Evolutionary conservation across 306 rosid genomes (phyloP).

Genomic region (Corylus heterophylla): DNA sequence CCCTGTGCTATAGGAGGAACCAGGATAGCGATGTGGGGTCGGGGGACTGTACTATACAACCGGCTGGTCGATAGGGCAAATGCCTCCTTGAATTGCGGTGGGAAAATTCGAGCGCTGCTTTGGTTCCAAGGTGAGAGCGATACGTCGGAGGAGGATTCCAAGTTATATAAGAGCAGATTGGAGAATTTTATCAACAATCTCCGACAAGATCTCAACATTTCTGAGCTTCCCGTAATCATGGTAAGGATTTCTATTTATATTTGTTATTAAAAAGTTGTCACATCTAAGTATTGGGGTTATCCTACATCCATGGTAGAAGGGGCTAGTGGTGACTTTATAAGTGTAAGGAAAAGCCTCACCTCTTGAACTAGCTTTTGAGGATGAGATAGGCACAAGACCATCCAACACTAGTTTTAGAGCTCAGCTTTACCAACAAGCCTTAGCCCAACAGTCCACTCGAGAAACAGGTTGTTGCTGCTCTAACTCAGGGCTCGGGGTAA

Average conservation of each 20-base stretch:
- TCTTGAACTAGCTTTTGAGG: too few relatives aligned
- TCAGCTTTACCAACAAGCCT: too few relatives aligned
- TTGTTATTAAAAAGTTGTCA: too few relatives aligned
- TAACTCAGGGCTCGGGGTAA: too few relatives aligned
- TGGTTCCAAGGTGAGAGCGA: slow-evolving; percentile 2
- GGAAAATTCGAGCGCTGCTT: not conserved
- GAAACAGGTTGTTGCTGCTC: too few relatives aligned
- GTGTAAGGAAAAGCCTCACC: too few relatives aligned
- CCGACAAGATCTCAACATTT: not conserved
- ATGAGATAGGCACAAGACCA: too few relatives aligned
- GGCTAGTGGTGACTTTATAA: too few relatives aligned
- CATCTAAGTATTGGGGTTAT: too few relatives aligned
- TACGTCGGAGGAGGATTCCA: not conserved
- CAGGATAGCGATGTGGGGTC: not conserved
- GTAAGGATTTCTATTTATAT: not conserved
- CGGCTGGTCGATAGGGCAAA: not conserved
- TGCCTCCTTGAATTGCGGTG: not conserved
- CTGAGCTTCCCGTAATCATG: not conserved
- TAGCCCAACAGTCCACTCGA: too few relatives aligned
- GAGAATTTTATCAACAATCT: not conserved
- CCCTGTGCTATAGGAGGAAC: slow-evolving; percentile 5
- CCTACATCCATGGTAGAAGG: too few relatives aligned
- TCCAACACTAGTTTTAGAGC: too few relatives aligned
- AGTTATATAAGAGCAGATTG: not conserved
- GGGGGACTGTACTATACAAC: not conserved